Evolutionary conservation across 2,329 filamentous ascomycete species (phyloP).

Genomic region (Xylaria arbuscula): DNA sequence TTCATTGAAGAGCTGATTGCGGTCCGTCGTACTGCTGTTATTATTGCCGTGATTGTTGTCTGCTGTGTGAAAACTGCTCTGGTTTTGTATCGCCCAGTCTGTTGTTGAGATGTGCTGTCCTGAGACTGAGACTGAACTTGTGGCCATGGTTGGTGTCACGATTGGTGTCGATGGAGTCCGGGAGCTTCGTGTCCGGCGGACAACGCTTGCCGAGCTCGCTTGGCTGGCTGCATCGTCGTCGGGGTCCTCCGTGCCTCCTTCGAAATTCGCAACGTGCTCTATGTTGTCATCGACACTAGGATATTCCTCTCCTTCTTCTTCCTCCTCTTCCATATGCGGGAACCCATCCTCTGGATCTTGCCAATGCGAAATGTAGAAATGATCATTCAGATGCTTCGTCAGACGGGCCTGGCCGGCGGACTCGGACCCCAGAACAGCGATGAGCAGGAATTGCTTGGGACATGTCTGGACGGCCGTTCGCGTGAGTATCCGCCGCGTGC

Average conservation of each 20-base stretch:
- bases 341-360: conserved; percentile 80
- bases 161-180: conserved; percentile 31
- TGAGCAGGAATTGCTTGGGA: conserved; percentile 81
- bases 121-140: not conserved
- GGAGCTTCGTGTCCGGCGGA: conserved; percentile 45
- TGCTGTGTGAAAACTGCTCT: not conserved
- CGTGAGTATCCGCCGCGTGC: conserved; percentile 81
- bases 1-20: conserved; percentile 48
- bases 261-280: not conserved
- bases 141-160: conserved; percentile 13
- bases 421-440: conserved; percentile 70
- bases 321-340: conserved; percentile 75
- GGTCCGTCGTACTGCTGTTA: not conserved
- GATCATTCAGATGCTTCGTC: conserved; percentile 76
- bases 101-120: conserved; percentile 17
- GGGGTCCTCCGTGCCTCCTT: not conserved
- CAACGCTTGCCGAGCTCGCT: conserved; percentile 55
- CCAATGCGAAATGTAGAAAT: conserved; percentile 88
- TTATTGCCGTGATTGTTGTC: conserved; percentile 10
- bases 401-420: conserved; percentile 60
- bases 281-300: not conserved
- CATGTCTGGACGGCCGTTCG: conserved; percentile 78
- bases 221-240: conserved; percentile 29
- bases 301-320: conserved; percentile 37
- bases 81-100: conserved; percentile 32